Conservation (phyloP, 2,329 filamentous ascomycete species). For the Sporothrix luriei region DNA sequence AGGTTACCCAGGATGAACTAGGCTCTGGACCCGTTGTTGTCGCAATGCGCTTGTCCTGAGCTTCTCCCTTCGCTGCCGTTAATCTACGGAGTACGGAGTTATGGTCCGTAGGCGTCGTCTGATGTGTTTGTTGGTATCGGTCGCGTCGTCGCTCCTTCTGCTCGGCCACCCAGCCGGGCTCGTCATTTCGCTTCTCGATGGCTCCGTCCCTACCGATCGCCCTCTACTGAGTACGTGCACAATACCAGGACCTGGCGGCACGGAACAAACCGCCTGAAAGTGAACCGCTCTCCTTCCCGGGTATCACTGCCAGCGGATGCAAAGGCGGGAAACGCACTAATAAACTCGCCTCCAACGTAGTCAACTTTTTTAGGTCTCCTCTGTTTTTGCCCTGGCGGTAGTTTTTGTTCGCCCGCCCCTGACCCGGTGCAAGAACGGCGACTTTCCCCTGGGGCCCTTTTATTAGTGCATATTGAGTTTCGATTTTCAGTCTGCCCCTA, state of each 20-base stretch:
- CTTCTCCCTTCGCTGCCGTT: not conserved
- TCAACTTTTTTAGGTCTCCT: not conserved
- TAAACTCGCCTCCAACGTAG: not conserved
- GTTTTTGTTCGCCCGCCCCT: conserved; percentile 10
- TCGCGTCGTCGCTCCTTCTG: not conserved
- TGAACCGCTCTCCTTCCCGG: conserved; percentile 9
- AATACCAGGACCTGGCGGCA: not conserved
- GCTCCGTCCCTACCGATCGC: conserved; percentile 15
- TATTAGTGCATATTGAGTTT: conserved; percentile 13
- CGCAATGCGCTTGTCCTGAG: not conserved
- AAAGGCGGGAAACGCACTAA: conserved; percentile 13
- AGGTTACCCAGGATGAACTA: conserved; percentile 21
- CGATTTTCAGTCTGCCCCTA: not conserved
- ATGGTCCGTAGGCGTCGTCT: not conserved
- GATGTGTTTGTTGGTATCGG: not conserved
- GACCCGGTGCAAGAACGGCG: not conserved
- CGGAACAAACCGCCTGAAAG: conserved; percentile 16
- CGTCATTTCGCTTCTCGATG: not conserved
- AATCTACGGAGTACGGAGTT: too few relatives aligned
- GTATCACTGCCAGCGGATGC: not conserved
- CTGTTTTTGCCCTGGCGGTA: not conserved
- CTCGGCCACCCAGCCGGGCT: not conserved
- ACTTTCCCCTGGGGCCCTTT: not conserved
- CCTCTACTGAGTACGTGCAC: not conserved
- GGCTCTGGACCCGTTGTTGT: conserved; percentile 2